Conservation (phyloP, 1,284 basidiomycete genomes). For the Gastroboletus turbinatus region DNA sequence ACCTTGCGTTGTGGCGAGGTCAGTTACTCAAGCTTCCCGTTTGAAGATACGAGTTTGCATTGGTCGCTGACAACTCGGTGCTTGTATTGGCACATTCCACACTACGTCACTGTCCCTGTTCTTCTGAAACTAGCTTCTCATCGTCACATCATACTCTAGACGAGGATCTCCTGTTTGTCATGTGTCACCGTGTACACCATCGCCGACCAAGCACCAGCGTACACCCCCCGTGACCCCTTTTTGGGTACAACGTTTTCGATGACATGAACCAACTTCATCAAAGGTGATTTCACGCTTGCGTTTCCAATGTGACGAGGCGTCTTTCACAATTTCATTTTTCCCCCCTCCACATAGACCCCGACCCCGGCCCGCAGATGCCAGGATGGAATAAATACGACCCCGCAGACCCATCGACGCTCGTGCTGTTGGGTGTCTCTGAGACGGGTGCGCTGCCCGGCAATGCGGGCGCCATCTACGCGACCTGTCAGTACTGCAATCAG, state of each 20-base stretch:
- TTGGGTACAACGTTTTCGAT: background rate
- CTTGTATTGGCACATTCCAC: background rate
- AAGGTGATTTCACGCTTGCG: background rate
- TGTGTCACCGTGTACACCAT: background rate
- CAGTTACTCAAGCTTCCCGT: background rate
- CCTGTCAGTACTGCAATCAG: background rate
- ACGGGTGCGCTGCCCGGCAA: too few relatives aligned
- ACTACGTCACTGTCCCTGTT: too few relatives aligned
- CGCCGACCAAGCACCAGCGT: background rate
- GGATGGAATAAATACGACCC: background rate
- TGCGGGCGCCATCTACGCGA: background rate
- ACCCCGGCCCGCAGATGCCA: background rate
- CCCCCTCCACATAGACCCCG: slow-evolving; percentile 7
- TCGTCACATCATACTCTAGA: background rate
- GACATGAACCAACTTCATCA: background rate
- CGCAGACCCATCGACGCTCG: background rate
- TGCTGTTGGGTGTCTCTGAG: too few relatives aligned
- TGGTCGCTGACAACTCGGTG: too few relatives aligned
- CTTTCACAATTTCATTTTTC: background rate
- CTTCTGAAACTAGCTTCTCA: background rate
- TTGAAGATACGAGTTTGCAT: background rate
- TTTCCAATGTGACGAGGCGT: background rate
- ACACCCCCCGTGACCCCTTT: too few relatives aligned
- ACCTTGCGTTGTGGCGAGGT: background rate
- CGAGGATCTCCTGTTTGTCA: background rate